phyloP scores from a whole-genome alignment of 768 basidiomycete genomes.

The Symmetrospora coprosmae region DNA sequence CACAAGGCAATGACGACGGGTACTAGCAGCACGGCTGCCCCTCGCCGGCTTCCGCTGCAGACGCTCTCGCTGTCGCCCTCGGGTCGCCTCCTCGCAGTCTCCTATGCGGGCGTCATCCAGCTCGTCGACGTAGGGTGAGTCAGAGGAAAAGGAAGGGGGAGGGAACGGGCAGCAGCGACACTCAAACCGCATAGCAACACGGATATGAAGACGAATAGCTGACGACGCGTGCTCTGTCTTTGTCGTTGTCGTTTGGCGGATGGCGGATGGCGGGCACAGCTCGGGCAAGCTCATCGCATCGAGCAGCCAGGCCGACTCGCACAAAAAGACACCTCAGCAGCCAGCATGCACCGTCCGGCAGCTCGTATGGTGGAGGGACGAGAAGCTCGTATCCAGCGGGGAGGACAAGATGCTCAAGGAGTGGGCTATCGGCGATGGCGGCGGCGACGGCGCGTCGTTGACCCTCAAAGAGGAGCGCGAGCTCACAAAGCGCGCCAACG shows the following conservation, averaged over 20 bases:
- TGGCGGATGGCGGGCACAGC: too few relatives aligned
- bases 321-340: too few relatives aligned
- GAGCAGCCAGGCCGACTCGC: not conserved
- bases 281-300: not conserved
- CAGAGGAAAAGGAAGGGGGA: not conserved
- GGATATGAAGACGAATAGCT: too few relatives aligned
- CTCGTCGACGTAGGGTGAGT: slow-evolving; percentile 6
- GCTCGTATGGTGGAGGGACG: slow-evolving; percentile 24
- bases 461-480: slow-evolving; percentile 41
- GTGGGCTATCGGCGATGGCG: slow-evolving; percentile 52
- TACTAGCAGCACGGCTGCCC: not conserved
- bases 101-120: not conserved
- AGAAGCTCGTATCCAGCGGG: slow-evolving; percentile 46
- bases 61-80: slow-evolving; percentile 6
- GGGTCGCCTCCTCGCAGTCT: slow-evolving; percentile 1
- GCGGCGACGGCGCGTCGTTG: slow-evolving; percentile 46
- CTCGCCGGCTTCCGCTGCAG: slow-evolving; percentile 6
- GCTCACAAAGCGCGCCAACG: slow-evolving; percentile 68
- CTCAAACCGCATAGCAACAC: not conserved
- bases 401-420: slow-evolving; percentile 73
- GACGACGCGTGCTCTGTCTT: too few relatives aligned
- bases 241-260: too few relatives aligned
- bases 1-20: not conserved
- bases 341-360: not conserved
- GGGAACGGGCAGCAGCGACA: not conserved